These are phyloP conservation scores for Tagetes erecta DNA, from an alignment of 129 eudicot species.

Conservation along the genomic window DNA sequence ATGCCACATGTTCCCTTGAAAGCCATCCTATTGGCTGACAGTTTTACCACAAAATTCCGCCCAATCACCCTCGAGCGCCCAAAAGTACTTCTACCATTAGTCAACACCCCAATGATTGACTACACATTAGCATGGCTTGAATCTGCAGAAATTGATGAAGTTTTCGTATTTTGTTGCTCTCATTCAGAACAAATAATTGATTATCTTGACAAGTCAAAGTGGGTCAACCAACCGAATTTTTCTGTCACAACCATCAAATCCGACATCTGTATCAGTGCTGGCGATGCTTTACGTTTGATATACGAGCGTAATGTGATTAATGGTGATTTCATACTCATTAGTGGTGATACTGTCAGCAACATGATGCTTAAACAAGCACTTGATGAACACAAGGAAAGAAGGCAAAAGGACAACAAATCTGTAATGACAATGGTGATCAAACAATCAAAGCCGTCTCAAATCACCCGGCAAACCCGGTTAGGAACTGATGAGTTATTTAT, in stretches of 20 bases:
- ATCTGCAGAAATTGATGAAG: constrained; percentile 88
- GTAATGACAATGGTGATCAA: constrained; percentile 97
- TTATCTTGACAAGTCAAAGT: constrained; percentile 66
- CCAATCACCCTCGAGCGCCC: constrained; percentile 98
- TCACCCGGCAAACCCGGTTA: constrained; percentile 84
- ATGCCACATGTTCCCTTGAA: constrained; percentile 70
- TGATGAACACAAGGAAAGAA: constrained; percentile 85
- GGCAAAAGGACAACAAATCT: constrained; percentile 74
- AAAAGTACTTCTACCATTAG: constrained; percentile 75
- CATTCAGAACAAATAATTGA: constrained; percentile 81
- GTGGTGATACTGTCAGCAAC: constrained; percentile 97
- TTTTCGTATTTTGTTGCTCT: constrained; percentile 88
- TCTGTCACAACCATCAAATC: constrained; percentile 82
- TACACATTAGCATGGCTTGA: constrained; percentile 97
- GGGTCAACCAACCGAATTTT: constrained; percentile 79
- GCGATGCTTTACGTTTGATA: constrained; percentile 90
- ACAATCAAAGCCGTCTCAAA: constrained; percentile 75
- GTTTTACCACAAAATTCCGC: constrained; percentile 82
- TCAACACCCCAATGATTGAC: constrained; percentile 90
- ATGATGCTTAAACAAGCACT: constrained; percentile 81
- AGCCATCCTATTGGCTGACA: constrained; percentile 90
- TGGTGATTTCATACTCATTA: constrained; percentile 91
- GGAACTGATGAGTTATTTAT: constrained; percentile 93
- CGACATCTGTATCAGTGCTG: constrained; percentile 74
- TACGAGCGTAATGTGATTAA: constrained; percentile 80